These are phyloP conservation scores for Taiozyma sp. DNA, from an alignment of 1,139 yeast genomes.

Conservation along the genomic window DNA sequence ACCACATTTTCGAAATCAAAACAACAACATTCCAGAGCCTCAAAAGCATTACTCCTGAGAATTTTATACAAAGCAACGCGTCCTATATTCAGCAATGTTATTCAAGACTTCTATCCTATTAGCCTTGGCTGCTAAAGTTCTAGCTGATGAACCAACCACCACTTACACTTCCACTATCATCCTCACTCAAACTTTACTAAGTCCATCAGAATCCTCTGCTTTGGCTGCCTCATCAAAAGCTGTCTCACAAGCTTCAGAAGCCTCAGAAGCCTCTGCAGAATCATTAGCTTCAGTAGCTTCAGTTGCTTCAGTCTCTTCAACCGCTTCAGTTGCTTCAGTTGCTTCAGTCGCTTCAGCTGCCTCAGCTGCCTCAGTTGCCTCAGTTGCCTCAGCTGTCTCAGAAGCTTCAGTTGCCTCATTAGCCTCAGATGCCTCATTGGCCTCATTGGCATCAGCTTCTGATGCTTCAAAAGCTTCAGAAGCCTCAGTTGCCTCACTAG, in stretches of 20 bases:
- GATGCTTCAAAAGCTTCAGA: constrained; percentile 13
- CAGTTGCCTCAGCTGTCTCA: constrained; percentile 7
- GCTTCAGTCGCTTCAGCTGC: too few relatives aligned
- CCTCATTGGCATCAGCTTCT: constrained; percentile 10
- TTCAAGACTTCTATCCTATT: constrained; percentile 19
- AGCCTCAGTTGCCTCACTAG: constrained; percentile 6
- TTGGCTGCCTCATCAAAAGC: constrained; percentile 12
- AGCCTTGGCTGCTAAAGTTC: constrained; percentile 17
- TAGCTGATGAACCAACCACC: constrained; percentile 23
- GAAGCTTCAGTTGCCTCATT: constrained; percentile 7
- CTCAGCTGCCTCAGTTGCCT: constrained; percentile 1
- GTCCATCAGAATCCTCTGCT: constrained; percentile 21
- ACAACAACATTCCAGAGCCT: background rate
- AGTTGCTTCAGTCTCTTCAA: constrained; percentile 3
- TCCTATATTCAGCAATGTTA: constrained; percentile 12
- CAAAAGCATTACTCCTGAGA: background rate
- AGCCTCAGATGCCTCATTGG: constrained; percentile 7
- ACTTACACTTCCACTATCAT: constrained; percentile 23
- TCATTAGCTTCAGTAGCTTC: constrained; percentile 10
- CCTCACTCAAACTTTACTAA: constrained; percentile 20
- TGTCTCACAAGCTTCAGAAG: constrained; percentile 13
- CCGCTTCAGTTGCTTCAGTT: constrained; percentile 2
- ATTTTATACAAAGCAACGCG: background rate
- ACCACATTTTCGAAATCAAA: background rate
- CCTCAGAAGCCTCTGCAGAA: constrained; percentile 8